Base-by-base conservation (phyloP, 2,329 filamentous ascomycete genomes). In the Lasiodiplodia sp. region DNA sequence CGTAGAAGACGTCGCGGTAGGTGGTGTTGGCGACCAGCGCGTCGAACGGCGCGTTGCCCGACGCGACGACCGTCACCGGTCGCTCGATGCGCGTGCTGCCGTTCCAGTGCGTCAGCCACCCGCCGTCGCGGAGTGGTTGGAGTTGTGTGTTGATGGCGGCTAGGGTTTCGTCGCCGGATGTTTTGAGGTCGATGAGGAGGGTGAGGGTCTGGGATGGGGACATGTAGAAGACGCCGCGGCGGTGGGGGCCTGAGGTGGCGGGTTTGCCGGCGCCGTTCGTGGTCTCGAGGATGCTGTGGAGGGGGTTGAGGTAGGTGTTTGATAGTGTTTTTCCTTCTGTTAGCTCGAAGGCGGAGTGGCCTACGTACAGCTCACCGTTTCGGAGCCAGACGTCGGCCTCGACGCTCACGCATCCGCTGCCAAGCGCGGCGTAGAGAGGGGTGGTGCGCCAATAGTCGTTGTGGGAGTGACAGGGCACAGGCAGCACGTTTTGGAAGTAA, bases 321-420 rank as follows among this genome's bases (percentile, higher is more conserved):
- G 77, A 78, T 62, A 88, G 79, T 2, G 86, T 88, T 10, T 82
- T 78, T 57, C 81, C 78, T 5, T 75, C 75, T 0, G 81, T 82
- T 6, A 88, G 77, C 6, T 83, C 78, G 2, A 81, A 79, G 1
- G 78, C 81, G 28, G 79, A 84, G 75, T 88, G 86, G 25, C 86
- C 86, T 56, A 88, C 85, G 70, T 82, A 86, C 31, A 88, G 79
- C 18, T 87, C 84, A 3, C 84, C 72, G 28, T 77, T 74, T 67
- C 85, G 83, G 5, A 85, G 80, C 85, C 86, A 88, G 40, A 88
- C 83, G 69, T 88, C 86, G 3, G 86, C 86, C 77, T 88, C 86
- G 23, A 88, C 84, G 47, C 86, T 80, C n/a, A 83, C 82, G 73
- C 86, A 88, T 52, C 86, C 86, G 28, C 81, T 84, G 67, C 82